phyloP scores from a whole-genome alignment of 352 stramenopile genomes.

The Phytophthora fragariaefolia region DNA sequence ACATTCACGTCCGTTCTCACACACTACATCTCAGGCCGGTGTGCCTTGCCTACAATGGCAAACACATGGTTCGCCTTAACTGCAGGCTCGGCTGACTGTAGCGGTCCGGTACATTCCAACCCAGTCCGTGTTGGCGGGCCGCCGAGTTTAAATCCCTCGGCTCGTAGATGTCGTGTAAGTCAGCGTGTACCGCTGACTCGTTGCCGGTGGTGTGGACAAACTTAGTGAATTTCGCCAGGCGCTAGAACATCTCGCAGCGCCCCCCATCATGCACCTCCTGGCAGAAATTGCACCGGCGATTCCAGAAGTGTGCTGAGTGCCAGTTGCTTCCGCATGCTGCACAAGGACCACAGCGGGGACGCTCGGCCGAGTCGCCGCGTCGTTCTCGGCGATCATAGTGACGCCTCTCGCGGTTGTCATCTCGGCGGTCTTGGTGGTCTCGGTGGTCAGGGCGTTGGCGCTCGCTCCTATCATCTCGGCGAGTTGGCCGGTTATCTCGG shows the following conservation, averaged over 20 bases:
- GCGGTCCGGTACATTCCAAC: slow-evolving; percentile 7
- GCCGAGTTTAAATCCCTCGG: slow-evolving; percentile 20
- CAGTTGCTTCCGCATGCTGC: not conserved
- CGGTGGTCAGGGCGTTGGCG: too few relatives aligned
- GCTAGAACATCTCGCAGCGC: slow-evolving; percentile 2
- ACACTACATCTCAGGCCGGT: too few relatives aligned
- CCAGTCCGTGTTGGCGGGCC: slow-evolving; percentile 15
- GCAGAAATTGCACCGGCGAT: not conserved
- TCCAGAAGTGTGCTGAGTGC: slow-evolving; percentile 8
- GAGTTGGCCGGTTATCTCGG: too few relatives aligned
- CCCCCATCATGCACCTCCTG: slow-evolving; percentile 7
- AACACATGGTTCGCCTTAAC: slow-evolving; percentile 4
- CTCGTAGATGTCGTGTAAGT: slow-evolving; percentile 1
- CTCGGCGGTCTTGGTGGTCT: too few relatives aligned
- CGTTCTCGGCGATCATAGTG: too few relatives aligned
- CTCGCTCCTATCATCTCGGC: too few relatives aligned
- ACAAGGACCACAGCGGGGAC: slow-evolving; percentile 15
- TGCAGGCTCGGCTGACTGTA: slow-evolving; percentile 11
- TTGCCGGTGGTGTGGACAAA: not conserved
- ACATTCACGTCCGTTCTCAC: too few relatives aligned
- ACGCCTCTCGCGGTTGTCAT: too few relatives aligned
- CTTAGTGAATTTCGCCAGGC: not conserved
- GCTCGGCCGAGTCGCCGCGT: too few relatives aligned
- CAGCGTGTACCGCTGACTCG: slow-evolving; percentile 5
- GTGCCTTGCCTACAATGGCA: too few relatives aligned